These are phyloP conservation scores for Dothistroma septosporum DNA, from an alignment of 2,329 filamentous ascomycete species.

Conservation along the genomic window DNA sequence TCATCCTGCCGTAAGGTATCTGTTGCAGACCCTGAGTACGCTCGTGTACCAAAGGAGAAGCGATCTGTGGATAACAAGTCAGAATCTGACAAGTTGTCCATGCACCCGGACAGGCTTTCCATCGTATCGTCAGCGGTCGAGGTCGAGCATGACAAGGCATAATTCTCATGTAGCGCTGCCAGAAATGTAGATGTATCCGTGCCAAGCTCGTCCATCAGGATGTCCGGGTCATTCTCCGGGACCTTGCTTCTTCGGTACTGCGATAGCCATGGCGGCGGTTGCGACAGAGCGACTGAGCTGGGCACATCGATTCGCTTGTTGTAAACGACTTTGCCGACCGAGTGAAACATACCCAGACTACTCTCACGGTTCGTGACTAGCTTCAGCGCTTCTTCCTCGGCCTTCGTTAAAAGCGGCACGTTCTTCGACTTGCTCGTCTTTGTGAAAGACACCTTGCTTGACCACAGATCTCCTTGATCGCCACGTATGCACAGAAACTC, in stretches of 20 bases:
- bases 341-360: constrained; percentile 90
- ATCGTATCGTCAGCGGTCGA: constrained; percentile 59
- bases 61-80: constrained; percentile 77
- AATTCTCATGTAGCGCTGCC: constrained; percentile 90
- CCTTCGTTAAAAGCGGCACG: constrained; percentile 62
- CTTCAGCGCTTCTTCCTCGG: constrained; percentile 74
- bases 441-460: constrained; percentile 66
- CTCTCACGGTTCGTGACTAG: constrained; percentile 82
- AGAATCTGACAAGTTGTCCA: constrained; percentile 80
- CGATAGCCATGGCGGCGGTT: constrained; percentile 47
- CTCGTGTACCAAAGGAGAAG: constrained; percentile 57
- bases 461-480: constrained; percentile 69
- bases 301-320: constrained; percentile 74
- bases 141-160: constrained; percentile 73
- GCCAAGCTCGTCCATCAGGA: constrained; percentile 85
- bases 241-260: constrained; percentile 42
- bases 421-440: constrained; percentile 62
- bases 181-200: constrained; percentile 90
- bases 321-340: constrained; percentile 91
- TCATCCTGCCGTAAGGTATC: constrained; percentile 87
- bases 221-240: constrained; percentile 52
- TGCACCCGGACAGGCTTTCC: constrained; percentile 77
- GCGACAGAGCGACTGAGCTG: constrained; percentile 32
- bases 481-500: constrained; percentile 88
- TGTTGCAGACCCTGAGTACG: constrained; percentile 49